A percentile compares a stretch with the other conserved stretches of the same genome.
Conservation (phyloP, 2,329 filamentous ascomycete species). For the Venturia aucupariae region DNA sequence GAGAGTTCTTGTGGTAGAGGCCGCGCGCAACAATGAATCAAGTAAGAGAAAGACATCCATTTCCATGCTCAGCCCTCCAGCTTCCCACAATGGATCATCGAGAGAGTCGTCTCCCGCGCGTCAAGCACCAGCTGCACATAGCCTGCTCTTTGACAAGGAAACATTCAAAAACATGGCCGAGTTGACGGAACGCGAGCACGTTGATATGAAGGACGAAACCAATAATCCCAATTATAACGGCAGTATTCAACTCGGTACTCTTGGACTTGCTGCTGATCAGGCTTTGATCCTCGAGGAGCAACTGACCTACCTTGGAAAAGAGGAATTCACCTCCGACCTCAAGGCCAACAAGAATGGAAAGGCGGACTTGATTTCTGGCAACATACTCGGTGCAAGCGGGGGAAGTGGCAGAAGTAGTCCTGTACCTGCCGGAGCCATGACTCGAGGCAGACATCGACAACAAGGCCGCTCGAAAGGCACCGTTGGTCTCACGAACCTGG, state of each 20-base stretch:
- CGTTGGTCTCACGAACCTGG: constrained; percentile 79
- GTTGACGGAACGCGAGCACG: constrained; percentile 56
- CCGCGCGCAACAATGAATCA: constrained; percentile 23
- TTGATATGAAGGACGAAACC: constrained; percentile 59
- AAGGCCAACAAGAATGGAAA: constrained; percentile 43
- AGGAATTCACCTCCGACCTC: constrained; percentile 41
- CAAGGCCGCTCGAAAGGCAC: constrained; percentile 46
- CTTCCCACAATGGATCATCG: constrained; percentile 24
- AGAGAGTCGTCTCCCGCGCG: constrained; percentile 35
- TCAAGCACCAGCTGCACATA: constrained; percentile 31
- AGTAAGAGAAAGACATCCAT: constrained; percentile 21
- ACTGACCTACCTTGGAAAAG: background rate
- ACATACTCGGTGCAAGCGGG: constrained; percentile 23
- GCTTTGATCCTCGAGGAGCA: constrained; percentile 66
- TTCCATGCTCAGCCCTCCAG: constrained; percentile 34
- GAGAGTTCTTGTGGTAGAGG: constrained; percentile 48
- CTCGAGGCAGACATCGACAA: constrained; percentile 64
- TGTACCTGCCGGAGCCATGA: constrained; percentile 50
- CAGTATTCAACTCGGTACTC: constrained; percentile 52
- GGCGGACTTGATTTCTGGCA: constrained; percentile 25
- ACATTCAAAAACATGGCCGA: constrained; percentile 54
- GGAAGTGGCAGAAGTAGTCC: constrained; percentile 59
- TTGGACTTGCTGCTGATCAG: constrained; percentile 62
- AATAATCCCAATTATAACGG: constrained; percentile 71
- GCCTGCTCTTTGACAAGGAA: constrained; percentile 52